These are phyloP conservation scores for Geoglossum cookeanum DNA, from an alignment of 2,329 filamentous ascomycete genomes.

Conservation along the genomic window DNA sequence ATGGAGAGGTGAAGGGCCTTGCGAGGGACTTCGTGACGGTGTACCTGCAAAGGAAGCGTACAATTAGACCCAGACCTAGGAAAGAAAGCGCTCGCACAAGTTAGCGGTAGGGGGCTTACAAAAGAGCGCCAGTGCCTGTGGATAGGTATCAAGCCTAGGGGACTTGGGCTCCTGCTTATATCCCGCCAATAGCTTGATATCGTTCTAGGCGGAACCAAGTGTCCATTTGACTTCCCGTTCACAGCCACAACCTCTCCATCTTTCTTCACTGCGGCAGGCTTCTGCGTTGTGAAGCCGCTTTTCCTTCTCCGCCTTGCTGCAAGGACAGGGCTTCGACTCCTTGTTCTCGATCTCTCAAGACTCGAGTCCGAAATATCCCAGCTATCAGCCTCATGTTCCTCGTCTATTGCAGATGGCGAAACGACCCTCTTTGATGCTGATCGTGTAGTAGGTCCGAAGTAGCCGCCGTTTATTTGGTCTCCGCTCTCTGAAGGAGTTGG, in stretches of 20 bases:
- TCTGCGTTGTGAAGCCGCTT: slow-evolving; percentile 32
- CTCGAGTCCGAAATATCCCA: slow-evolving; percentile 30
- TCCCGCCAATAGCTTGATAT: slow-evolving; percentile 57
- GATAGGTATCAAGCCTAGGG: slow-evolving; percentile 84
- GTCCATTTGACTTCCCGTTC: slow-evolving; percentile 36
- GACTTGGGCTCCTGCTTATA: slow-evolving; percentile 79
- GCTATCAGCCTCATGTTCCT: slow-evolving; percentile 32
- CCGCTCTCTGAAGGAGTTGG: slow-evolving; percentile 47
- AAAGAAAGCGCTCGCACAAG: background rate
- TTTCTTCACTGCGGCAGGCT: slow-evolving; percentile 18
- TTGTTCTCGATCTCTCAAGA: slow-evolving; percentile 42
- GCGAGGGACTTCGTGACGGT: slow-evolving; percentile 91
- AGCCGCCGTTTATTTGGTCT: slow-evolving; percentile 33
- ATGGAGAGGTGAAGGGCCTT: slow-evolving; percentile 92
- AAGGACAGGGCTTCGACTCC: slow-evolving; percentile 49
- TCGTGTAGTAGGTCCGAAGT: slow-evolving; percentile 59
- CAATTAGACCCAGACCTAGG: background rate
- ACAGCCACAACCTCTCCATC: slow-evolving; percentile 16
- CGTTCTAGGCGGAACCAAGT: slow-evolving; percentile 45
- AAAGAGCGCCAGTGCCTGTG: slow-evolving; percentile 82
- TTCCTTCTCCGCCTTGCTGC: slow-evolving; percentile 27
- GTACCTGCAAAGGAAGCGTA: slow-evolving; percentile 24
- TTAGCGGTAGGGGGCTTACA: slow-evolving; percentile 26
- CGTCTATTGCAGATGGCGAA: slow-evolving; percentile 40
- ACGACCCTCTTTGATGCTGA: slow-evolving; percentile 44